These are phyloP conservation scores for Arctium minus DNA, from an alignment of 129 eudicot genomes.

Conservation along the genomic window DNA sequence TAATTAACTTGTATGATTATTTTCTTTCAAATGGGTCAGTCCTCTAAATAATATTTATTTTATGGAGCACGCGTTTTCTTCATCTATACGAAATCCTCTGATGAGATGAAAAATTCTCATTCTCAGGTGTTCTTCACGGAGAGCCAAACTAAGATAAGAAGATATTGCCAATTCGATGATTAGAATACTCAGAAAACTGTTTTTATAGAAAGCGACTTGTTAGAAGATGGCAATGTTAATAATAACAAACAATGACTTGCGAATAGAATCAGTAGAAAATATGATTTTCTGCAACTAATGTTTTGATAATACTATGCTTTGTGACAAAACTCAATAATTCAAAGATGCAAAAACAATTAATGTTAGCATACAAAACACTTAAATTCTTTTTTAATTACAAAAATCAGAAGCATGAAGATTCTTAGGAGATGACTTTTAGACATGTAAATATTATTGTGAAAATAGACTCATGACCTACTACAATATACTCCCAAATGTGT, in stretches of 20 bases:
- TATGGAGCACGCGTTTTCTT: background rate
- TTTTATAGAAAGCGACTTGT: background rate
- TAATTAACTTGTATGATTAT: background rate
- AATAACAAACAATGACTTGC: background rate
- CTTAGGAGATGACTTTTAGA: too few species aligned
- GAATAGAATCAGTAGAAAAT: background rate
- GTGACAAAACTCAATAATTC: background rate
- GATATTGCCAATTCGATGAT: background rate
- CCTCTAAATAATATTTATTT: background rate
- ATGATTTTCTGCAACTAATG: background rate
- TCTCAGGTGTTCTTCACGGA: background rate
- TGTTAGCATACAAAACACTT: background rate
- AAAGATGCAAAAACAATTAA: background rate
- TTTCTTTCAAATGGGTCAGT: background rate
- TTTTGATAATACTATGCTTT: background rate
- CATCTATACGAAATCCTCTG: background rate
- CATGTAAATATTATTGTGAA: too few species aligned
- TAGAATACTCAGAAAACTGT: background rate
- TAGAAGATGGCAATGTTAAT: background rate
- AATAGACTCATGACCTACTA: too few species aligned
- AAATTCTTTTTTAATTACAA: too few species aligned
- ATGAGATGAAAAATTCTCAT: background rate
- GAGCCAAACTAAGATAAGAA: background rate
- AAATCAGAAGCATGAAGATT: too few species aligned
- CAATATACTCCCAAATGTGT: too few species aligned